Evolutionary conservation across 495 filamentous ascomycete species (phyloP), one percentile per base, ranked within the genome.

Genomic region (Astrothelium macrocarpum): DNA sequence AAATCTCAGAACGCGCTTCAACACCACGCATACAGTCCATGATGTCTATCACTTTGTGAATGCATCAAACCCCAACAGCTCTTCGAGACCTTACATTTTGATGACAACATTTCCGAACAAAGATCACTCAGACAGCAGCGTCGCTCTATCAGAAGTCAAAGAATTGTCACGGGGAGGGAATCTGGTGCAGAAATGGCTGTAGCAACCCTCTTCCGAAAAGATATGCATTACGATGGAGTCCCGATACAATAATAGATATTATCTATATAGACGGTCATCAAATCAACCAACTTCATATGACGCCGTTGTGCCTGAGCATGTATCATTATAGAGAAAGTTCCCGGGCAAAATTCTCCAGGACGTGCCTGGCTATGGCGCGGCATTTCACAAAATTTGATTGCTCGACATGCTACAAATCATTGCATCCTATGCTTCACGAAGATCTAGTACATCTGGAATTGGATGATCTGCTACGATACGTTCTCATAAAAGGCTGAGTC

Each of bases 71-170:
- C 75, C 87, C 0, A 77, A 76, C 12, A 81, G 83, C 64, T 79
- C 77, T 59, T 70, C 74, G 46, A 81, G 92, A 23, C 68, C 78
- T 12, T 98, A 90, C 82, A 87, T 88, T 9, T 73, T 98, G 62
- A 92, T 95, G 72, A 98, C 94, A 1, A 97, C 95, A 0, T 97
- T 97, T 74, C 94, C 95, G 1, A 96, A 87, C 75, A 96, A 91
- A 76, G 93, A 97, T 68, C 82, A 97, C 60, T 87, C 78, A 23
- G 91, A 98, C 64, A 85, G 87, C 72, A 74, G 68, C 1, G 76
- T 76, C 63, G 83, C 82, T 4, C 73, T 97, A 43, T 89, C 88
- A 1, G 90, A 95, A 36, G 77, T 95, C 74, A 69, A 84, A 0
- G 91, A 95, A 62, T 92, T 95, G 77, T 95, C 91, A 74, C 77